phyloP scores from a whole-genome alignment of 2,329 filamentous ascomycete genomes.

The Cladosporium oxysporum region DNA sequence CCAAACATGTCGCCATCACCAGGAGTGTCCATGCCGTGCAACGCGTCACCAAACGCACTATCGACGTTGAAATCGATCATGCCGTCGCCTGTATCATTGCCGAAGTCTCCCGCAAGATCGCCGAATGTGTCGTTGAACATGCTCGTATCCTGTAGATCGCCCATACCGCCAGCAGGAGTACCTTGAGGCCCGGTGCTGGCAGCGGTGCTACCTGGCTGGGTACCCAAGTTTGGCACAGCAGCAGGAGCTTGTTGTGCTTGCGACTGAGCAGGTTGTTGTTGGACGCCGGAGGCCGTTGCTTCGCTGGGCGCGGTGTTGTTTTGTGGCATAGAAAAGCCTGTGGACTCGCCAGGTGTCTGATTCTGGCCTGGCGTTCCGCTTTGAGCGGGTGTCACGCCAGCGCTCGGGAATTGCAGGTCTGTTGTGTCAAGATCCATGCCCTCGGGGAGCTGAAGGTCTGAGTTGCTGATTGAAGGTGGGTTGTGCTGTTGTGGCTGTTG shows the following conservation, averaged over 20 bases:
- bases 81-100: conserved; percentile 54
- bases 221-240: conserved; percentile 1
- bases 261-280: conserved; percentile 10
- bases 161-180: conserved; percentile 17
- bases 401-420: conserved; percentile 17
- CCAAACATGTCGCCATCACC: conserved; percentile 19
- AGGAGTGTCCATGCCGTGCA: conserved; percentile 58
- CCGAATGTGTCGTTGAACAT: conserved; percentile 31
- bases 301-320: neutral
- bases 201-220: conserved; percentile 17
- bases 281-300: neutral
- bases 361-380: conserved; percentile 9
- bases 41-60: conserved; percentile 80
- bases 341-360: conserved; percentile 9
- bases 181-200: conserved; percentile 11
- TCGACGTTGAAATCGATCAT: conserved; percentile 56
- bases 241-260: conserved; percentile 9
- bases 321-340: neutral
- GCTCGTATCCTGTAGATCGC: conserved; percentile 20
- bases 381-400: conserved; percentile 11
- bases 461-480: conserved; percentile 1
- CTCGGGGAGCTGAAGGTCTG: conserved; percentile 16
- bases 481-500: conserved; percentile 1
- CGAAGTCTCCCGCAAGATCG: conserved; percentile 59
- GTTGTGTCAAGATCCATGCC: conserved; percentile 18